Conservation (phyloP, 768 basidiomycete genomes). For the Wakefieldia striispora region DNA sequence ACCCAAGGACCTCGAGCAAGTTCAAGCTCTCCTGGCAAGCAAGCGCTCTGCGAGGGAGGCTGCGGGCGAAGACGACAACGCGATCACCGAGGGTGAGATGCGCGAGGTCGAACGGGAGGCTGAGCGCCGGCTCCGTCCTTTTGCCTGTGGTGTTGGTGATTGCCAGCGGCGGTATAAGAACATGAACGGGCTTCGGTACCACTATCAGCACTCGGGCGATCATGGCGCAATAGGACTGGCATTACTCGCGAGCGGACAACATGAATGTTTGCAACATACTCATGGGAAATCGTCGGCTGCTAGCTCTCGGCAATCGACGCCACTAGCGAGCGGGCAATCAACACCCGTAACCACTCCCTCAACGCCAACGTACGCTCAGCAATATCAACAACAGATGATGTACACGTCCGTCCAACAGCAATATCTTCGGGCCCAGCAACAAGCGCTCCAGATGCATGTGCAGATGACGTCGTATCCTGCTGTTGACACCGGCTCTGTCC, state of each 20-base stretch:
- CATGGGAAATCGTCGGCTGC: conserved; percentile 32
- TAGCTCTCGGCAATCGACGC: conserved; percentile 33
- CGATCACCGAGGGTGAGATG: conserved; percentile 59
- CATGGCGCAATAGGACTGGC: conserved; percentile 89
- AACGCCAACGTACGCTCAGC: conserved; percentile 32
- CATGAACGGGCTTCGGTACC: conserved; percentile 95
- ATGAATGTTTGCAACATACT: conserved; percentile 46
- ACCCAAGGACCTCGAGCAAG: conserved; percentile 77
- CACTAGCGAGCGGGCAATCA: conserved; percentile 30
- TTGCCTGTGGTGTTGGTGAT: conserved; percentile 86
- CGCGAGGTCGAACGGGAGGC: conserved; percentile 81
- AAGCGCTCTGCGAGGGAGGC: conserved; percentile 41
- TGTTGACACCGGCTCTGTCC: conserved; percentile 13
- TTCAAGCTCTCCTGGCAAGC: conserved; percentile 64
- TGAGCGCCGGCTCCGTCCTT: conserved; percentile 78
- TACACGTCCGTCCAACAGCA: conserved; percentile 37
- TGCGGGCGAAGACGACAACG: conserved; percentile 40
- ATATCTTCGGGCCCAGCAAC: conserved; percentile 35
- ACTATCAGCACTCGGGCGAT: conserved; percentile 95
- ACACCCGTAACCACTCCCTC: conserved; percentile 30
- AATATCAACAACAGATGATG: conserved; percentile 38
- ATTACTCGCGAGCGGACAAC: conserved; percentile 74
- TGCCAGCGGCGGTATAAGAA: conserved; percentile 93
- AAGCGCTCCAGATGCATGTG: conserved; percentile 30
- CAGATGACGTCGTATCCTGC: conserved; percentile 23